Base-by-base conservation (phyloP, 1,139 yeast genomes). In the Sugiyamaella pinicola region DNA sequence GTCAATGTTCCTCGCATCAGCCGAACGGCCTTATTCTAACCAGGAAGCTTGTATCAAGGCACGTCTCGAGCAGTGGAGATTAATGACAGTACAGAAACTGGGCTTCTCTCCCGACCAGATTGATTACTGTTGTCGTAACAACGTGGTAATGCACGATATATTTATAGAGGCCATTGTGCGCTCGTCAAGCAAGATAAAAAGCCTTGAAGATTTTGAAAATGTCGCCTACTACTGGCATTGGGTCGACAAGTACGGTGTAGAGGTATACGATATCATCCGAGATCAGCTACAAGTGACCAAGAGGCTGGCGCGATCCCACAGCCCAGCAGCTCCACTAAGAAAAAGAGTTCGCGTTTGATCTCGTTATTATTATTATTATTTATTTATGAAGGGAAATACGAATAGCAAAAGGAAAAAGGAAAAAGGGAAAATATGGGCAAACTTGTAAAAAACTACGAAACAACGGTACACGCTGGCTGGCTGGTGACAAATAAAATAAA, bases 221-320 rank as follows among this genome's bases (percentile, higher is more conserved):
- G 62, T 58, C 13, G 66, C 65, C 10, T 59, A 56, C 52, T 64
- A 62, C 55, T 64, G 68, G 68, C 59, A 64, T 37, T 59, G 63
- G 62, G 54, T 64, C 34, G 68, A 64, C 46, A 51, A 46, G 39
- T 62, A 58, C 42, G 68, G 68, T 12, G 55, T 51, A 28, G 67
- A 64, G 44, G 61, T 64, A 17, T 64, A 55, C 51, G 54, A 53
- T 19, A 49, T 61, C 19, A 57, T 64, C 22, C 57, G 58, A 2
- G 60, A 55, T 33, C 56, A 58, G 49, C 58, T 64, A 21, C 52
- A 55, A 33, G 50, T 53, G 33, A 48, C 46, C 28, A 52, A 52
- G 17, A 21, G 55, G 12, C 39, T 28, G 22, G 49, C 49, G 4
- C 21, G 49, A 24, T 46, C 49, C 12, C 43, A 38, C 28, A 46